Evolutionary conservation across 2,329 filamentous ascomycete genomes (phyloP).

Genomic region (Alternaria arbusti): DNA sequence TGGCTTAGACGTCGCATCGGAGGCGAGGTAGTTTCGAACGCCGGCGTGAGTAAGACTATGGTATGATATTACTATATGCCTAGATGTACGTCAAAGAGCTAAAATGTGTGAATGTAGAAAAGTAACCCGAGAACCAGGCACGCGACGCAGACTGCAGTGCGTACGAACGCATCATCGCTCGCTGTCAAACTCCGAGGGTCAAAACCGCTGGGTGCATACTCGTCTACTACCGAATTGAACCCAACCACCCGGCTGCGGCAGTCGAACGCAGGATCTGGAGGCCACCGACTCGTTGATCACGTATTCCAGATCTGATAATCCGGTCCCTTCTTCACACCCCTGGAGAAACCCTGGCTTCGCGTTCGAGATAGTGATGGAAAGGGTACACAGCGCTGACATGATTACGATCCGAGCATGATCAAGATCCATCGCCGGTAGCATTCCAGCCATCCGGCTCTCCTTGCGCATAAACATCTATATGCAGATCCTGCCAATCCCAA

Average conservation of each 20-base stretch:
- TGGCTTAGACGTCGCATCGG: too few species aligned
- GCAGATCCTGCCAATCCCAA: constrained; percentile 41
- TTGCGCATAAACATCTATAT: constrained; percentile 25
- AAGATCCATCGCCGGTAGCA: not conserved
- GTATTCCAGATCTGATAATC: not conserved
- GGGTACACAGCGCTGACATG: not conserved
- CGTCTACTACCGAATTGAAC: not conserved
- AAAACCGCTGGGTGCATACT: not conserved
- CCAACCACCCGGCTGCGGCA: too few species aligned
- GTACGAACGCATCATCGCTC: not conserved
- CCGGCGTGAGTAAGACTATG: not conserved
- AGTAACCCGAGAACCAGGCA: too few species aligned
- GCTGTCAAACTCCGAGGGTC: not conserved
- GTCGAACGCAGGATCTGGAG: too few species aligned
- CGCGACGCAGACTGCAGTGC: not conserved
- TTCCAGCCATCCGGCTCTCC: not conserved
- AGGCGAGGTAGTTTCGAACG: not conserved
- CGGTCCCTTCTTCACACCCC: not conserved
- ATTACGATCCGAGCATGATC: too few species aligned
- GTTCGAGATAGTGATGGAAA: not conserved
- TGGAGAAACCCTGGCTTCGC: too few species aligned
- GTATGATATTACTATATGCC: not conserved
- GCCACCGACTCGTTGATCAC: too few species aligned
- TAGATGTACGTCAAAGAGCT: not conserved
- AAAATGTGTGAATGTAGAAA: not conserved